Evolutionary conservation across 2,329 filamentous ascomycete species (phyloP).

Genomic region (Cladorrhinum sp.): DNA sequence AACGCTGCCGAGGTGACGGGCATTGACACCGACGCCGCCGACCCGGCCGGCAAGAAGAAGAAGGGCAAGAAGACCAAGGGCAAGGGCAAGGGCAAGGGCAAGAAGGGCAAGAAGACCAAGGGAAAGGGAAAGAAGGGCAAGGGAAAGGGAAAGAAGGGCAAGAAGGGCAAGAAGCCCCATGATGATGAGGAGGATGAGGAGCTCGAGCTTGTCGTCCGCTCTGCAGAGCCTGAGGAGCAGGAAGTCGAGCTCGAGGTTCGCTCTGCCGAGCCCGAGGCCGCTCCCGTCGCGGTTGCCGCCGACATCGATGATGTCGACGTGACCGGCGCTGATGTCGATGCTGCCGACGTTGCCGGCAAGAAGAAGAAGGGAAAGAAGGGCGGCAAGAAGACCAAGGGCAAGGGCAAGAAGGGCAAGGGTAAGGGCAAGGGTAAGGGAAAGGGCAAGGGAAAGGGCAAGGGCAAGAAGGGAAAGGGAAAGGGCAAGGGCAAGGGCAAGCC

Average conservation of each 20-base stretch:
- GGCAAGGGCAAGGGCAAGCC: background rate
- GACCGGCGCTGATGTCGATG: background rate
- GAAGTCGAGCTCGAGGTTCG: background rate
- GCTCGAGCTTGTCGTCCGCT: background rate
- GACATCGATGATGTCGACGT: background rate
- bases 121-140: background rate
- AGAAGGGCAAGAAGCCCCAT: background rate
- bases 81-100: background rate
- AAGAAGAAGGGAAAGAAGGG: background rate
- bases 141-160: background rate
- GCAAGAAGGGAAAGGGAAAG: background rate
- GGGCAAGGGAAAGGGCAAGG: background rate
- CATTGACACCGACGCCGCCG: background rate
- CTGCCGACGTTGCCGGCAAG: background rate
- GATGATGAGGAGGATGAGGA: background rate
- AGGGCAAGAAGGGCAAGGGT: background rate
- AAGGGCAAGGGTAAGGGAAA: background rate
- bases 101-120: background rate
- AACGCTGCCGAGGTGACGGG: background rate
- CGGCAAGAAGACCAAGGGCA: background rate
- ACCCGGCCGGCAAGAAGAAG: background rate
- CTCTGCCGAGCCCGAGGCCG: background rate
- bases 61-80: background rate
- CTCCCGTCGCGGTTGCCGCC: background rate
- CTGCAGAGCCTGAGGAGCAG: background rate